Evolutionary conservation across 495 filamentous ascomycete genomes (phyloP).

Genomic region (Penicillium argentinense): DNA sequence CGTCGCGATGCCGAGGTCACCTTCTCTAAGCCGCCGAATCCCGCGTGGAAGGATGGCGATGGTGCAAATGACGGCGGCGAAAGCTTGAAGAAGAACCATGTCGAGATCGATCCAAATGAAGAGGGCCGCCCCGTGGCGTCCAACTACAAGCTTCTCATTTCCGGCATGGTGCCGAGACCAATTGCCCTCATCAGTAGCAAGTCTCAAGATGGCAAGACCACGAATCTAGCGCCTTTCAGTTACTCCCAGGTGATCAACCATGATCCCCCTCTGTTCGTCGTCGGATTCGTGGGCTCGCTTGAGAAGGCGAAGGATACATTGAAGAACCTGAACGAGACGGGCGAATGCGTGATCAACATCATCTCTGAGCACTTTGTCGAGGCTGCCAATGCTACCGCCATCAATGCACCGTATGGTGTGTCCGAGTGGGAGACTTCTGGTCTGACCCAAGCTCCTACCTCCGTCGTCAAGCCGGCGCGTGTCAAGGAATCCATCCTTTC

Average conservation of each 20-base stretch:
- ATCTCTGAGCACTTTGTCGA: conserved; percentile 83
- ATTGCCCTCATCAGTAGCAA: conserved; percentile 64
- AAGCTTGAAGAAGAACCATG: conserved; percentile 58
- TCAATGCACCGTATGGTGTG: conserved; percentile 76
- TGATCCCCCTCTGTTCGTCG: conserved; percentile 85
- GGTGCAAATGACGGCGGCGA: conserved; percentile 67
- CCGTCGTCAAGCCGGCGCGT: conserved; percentile 65
- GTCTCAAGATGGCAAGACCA: conserved; percentile 55
- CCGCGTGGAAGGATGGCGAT: conserved; percentile 74
- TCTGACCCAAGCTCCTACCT: conserved; percentile 67
- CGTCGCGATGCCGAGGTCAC: conserved; percentile 47
- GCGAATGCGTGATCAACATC: conserved; percentile 83
- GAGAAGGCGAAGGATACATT: conserved; percentile 73
- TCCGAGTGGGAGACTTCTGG: conserved; percentile 83
- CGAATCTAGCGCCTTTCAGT: conserved; percentile 84
- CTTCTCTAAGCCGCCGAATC: conserved; percentile 69
- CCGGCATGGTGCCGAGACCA: conserved; percentile 80
- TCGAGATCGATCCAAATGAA: conserved; percentile 81
- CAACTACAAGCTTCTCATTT: conserved; percentile 95
- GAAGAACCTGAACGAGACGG: conserved; percentile 65
- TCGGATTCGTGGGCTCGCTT: conserved; percentile 62
- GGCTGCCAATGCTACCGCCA: conserved; percentile 76
- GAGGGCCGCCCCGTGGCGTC: conserved; percentile 62
- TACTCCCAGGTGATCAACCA: conserved; percentile 83
- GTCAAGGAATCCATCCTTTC: conserved; percentile 81